These are phyloP conservation scores for Dioszegia crocea DNA, from an alignment of 768 basidiomycete genomes.

Conservation along the genomic window DNA sequence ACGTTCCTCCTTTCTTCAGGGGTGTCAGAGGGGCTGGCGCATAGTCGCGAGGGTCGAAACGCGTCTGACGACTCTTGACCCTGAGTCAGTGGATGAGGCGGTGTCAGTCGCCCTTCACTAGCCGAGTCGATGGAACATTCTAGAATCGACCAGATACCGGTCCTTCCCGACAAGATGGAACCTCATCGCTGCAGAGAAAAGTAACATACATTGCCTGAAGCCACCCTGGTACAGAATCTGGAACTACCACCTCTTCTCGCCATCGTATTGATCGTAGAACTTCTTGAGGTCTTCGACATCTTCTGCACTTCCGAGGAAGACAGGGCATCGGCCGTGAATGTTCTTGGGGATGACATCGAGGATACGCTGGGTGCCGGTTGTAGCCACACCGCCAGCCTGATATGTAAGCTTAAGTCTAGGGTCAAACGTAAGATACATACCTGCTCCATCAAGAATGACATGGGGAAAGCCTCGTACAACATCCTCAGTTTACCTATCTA, in stretches of 20 bases:
- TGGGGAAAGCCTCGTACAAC: slow-evolving; percentile 96
- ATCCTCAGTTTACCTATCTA: slow-evolving; percentile 76
- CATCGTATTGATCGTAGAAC: slow-evolving; percentile 61
- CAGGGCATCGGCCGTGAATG: slow-evolving; percentile 88
- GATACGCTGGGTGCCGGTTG: slow-evolving; percentile 89
- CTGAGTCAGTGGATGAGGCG: no score
- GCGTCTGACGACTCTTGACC: not conserved
- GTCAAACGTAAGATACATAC: slow-evolving; percentile 45
- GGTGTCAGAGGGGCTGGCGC: no score
- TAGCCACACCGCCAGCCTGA: slow-evolving; percentile 87
- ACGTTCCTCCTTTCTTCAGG: no score
- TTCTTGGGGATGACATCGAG: slow-evolving; percentile 79
- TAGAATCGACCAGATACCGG: no score
- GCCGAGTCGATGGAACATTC: no score
- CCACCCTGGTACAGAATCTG: not conserved
- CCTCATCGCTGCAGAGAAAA: no score
- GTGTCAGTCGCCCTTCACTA: no score
- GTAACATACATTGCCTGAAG: slow-evolving; percentile 1
- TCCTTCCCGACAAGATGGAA: no score
- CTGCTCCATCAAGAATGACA: slow-evolving; percentile 91
- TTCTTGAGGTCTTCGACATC: slow-evolving; percentile 86
- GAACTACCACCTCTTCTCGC: slow-evolving; percentile 42
- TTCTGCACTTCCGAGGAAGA: slow-evolving; percentile 89
- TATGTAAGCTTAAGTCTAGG: not conserved
- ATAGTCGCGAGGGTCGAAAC: not conserved